A percentile compares a stretch with the other conserved stretches of the same genome.
Evolutionary conservation across 371 early-diverging fungal genomes (phyloP).

Genomic region (Syncephalastrum sp.): DNA sequence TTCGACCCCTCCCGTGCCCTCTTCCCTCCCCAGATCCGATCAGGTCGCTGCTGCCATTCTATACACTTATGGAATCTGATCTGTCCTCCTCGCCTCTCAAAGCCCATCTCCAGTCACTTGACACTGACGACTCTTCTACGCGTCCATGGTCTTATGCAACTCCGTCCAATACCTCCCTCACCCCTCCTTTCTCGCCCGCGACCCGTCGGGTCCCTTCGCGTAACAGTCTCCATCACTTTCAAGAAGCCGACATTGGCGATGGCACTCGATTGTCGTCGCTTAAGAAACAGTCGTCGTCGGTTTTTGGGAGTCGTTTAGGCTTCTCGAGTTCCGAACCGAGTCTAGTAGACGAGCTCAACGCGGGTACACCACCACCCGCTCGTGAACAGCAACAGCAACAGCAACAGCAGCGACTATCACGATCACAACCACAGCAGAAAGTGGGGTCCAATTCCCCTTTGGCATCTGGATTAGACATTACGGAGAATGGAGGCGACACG

Average conservation of each 20-base stretch:
- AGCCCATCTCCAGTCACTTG: slow-evolving; percentile 7
- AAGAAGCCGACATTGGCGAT: slow-evolving; percentile 45
- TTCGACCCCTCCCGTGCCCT: neutral
- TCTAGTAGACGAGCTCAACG: slow-evolving; percentile 15
- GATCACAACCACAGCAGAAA: neutral
- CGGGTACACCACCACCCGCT: neutral
- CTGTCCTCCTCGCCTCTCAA: slow-evolving; percentile 6
- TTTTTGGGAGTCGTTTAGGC: slow-evolving; percentile 11
- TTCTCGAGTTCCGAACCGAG: slow-evolving; percentile 31
- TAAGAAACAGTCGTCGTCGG: slow-evolving; percentile 26
- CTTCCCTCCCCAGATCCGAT: no score
- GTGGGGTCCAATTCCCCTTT: neutral
- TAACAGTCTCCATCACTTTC: slow-evolving; percentile 1
- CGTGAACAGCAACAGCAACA: neutral
- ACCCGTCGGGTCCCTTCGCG: slow-evolving; percentile 6
- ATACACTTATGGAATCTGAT: slow-evolving; percentile 10
- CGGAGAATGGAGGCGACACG: slow-evolving; percentile 27
- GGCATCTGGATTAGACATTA: slow-evolving; percentile 28
- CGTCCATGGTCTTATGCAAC: slow-evolving; percentile 15
- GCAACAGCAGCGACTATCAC: neutral
- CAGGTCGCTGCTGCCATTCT: neutral
- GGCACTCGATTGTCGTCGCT: slow-evolving; percentile 24
- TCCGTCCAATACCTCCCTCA: slow-evolving; percentile 5
- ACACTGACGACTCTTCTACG: slow-evolving; percentile 2
- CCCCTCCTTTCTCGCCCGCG: slow-evolving; percentile 9